A percentile compares a stretch with the other conserved stretches of the same genome.
Conservation (phyloP, 2,329 filamentous ascomycete genomes). For the Endocalyx cinctus region DNA sequence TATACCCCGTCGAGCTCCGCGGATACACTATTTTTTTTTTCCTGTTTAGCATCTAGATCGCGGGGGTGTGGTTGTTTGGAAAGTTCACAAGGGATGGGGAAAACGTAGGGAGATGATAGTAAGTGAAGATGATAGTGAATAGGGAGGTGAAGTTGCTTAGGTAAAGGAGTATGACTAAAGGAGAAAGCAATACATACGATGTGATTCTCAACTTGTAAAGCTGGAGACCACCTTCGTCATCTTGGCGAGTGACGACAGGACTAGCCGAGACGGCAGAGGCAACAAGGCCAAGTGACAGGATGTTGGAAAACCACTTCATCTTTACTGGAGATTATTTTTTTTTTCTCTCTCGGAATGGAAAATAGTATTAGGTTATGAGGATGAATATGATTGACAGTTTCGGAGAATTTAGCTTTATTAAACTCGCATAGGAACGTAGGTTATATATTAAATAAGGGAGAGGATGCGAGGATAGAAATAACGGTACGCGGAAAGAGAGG, state of each 20-base stretch:
- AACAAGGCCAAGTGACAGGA: constrained; percentile 20
- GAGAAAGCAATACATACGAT: constrained; percentile 20
- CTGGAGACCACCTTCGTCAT: constrained; percentile 7
- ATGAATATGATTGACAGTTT: no score
- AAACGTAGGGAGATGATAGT: not conserved
- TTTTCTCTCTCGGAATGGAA: no score
- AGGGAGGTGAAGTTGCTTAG: no score
- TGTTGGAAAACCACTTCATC: constrained; percentile 21
- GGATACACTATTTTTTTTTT: constrained; percentile 10
- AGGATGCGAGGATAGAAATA: no score
- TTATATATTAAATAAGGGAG: no score
- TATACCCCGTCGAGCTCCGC: constrained; percentile 27
- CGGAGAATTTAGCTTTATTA: no score
- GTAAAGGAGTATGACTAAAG: no score
- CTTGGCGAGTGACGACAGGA: constrained; percentile 15
- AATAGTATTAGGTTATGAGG: constrained; percentile 1
- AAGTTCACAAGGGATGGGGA: not conserved
- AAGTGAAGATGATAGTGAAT: no score
- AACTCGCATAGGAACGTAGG: no score
- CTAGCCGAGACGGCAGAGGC: constrained; percentile 16
- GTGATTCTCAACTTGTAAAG: constrained; percentile 23
- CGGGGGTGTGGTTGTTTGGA: constrained; percentile 7
- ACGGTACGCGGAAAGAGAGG: no score
- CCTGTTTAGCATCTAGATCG: no score
- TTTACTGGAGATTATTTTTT: no score